phyloP scores from a whole-genome alignment of 2,329 filamentous ascomycete species.

The Simplicillium sp. region DNA sequence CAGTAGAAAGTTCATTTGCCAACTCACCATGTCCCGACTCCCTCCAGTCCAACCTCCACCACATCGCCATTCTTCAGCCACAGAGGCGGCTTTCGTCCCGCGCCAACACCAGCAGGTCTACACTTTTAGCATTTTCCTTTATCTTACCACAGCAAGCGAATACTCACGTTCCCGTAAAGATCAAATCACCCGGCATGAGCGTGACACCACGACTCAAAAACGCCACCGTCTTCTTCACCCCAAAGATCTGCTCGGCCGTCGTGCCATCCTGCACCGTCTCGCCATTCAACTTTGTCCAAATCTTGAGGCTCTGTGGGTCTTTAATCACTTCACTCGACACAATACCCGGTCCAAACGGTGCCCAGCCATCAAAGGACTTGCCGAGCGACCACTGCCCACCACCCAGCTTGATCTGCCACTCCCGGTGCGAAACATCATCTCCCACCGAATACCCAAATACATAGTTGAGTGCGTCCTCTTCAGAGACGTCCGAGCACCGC shows the following conservation, averaged over 20 bases:
- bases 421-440: constrained; percentile 73
- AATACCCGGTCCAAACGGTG: constrained; percentile 63
- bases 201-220: constrained; percentile 54
- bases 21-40: constrained; percentile 48
- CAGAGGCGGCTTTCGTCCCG: constrained; percentile 55
- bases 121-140: constrained; percentile 1
- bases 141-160: not conserved
- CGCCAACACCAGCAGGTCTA: constrained; percentile 60
- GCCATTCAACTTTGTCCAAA: constrained; percentile 52
- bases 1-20: too few species aligned
- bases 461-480: constrained; percentile 57
- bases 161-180: constrained; percentile 55
- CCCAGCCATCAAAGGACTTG: constrained; percentile 70
- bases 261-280: constrained; percentile 36
- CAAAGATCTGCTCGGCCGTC: constrained; percentile 56
- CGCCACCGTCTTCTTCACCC: constrained; percentile 46
- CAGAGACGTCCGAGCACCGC: constrained; percentile 53
- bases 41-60: constrained; percentile 59
- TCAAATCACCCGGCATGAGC: constrained; percentile 52
- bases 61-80: constrained; percentile 64
- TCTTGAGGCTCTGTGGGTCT: constrained; percentile 47
- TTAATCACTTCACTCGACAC: constrained; percentile 45
- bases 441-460: constrained; percentile 68
- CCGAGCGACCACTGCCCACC: constrained; percentile 63
- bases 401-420: constrained; percentile 62